Evolutionary conservation across 2,329 filamentous ascomycete genomes (phyloP).

Genomic region (Alternaria sp.): DNA sequence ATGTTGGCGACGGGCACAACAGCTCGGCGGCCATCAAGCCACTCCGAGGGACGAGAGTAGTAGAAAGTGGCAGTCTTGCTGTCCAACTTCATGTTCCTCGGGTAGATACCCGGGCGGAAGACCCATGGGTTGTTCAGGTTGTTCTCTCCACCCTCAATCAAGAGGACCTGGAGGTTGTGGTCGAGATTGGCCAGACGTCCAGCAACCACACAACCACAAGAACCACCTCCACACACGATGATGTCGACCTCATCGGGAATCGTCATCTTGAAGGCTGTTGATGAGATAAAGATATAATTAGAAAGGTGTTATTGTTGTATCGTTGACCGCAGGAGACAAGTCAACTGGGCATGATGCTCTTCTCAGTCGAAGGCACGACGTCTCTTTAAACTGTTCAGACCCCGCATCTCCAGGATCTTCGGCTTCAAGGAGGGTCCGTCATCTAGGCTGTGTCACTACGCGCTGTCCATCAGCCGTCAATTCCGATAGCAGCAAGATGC

Average conservation of each 20-base stretch:
- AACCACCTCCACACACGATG: slow-evolving; percentile 78
- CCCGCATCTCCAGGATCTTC: slow-evolving; percentile 38
- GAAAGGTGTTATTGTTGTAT: neutral
- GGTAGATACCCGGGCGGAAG: slow-evolving; percentile 76
- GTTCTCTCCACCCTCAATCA: slow-evolving; percentile 75
- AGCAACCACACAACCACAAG: slow-evolving; percentile 62
- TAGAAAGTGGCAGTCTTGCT: slow-evolving; percentile 85
- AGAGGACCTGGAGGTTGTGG: slow-evolving; percentile 72
- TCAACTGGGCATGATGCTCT: slow-evolving; percentile 34
- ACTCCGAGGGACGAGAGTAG: slow-evolving; percentile 75
- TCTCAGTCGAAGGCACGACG: slow-evolving; percentile 17
- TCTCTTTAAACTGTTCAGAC: slow-evolving; percentile 39
- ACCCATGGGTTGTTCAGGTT: slow-evolving; percentile 81
- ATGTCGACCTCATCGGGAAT: slow-evolving; percentile 82
- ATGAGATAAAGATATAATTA: slow-evolving; percentile 4
- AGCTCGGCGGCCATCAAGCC: slow-evolving; percentile 72
- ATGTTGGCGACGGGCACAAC: slow-evolving; percentile 78
- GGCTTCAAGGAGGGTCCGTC: slow-evolving; percentile 32
- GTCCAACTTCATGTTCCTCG: slow-evolving; percentile 79
- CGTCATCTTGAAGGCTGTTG: slow-evolving; percentile 54
- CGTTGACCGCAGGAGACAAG: slow-evolving; percentile 38
- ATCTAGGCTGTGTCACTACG: slow-evolving; percentile 23
- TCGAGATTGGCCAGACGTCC: slow-evolving; percentile 74
- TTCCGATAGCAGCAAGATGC: slow-evolving; percentile 25
- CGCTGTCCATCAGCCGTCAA: slow-evolving; percentile 20